Base-by-base conservation (phyloP, 805 yeast genomes). In the Teunomyces funiuensis region DNA sequence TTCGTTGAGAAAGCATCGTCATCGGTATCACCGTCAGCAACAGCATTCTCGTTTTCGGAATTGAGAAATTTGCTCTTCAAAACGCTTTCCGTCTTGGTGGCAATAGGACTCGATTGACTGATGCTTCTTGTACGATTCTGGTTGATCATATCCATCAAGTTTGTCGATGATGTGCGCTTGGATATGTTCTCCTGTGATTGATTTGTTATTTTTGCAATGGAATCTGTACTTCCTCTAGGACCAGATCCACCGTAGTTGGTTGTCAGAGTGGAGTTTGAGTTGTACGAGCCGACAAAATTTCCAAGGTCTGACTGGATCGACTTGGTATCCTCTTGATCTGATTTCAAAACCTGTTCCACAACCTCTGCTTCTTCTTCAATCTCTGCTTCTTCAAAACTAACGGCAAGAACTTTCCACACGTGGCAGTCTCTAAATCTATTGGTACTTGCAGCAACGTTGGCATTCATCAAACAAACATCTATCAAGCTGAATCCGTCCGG, bases 371-470 rank as follows among this genome's bases (percentile, higher is more conserved):
- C 42, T 6, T 41, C 39, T 8, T 23, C n/a, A 3, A n/a, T 28
- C 10, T 16, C 63, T 2, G 60, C 55, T 28, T 61, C 63, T 29
- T 60, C 70, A 3, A 82, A 58, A 20, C 80, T 64, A 25, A 74
- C 76, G 10, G 76, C 75, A 4, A 83, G 60, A 3, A 81, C 70
- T 44, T 73, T 61, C 89, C 89, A 83, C 0, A 79, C 72, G 52
- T 80, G 86, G 40, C 82, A 69, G 41, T 80, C 85, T 43, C 86
- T 60, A 40, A 64, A 66, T 37, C 69, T 60, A 13, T 71, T 69
- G 1, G 72, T 83, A 34, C 71, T 65, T 0, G 73, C 73, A 0
- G 85, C 85, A 6, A 79, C 65, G 13, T 69, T 61, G 0, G 87
- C 76, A 53, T 85, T 85, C 50, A 71, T 62, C 16, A 73, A 66